phyloP scores from a whole-genome alignment of 345 rosid species.

The Salix brachista region DNA sequence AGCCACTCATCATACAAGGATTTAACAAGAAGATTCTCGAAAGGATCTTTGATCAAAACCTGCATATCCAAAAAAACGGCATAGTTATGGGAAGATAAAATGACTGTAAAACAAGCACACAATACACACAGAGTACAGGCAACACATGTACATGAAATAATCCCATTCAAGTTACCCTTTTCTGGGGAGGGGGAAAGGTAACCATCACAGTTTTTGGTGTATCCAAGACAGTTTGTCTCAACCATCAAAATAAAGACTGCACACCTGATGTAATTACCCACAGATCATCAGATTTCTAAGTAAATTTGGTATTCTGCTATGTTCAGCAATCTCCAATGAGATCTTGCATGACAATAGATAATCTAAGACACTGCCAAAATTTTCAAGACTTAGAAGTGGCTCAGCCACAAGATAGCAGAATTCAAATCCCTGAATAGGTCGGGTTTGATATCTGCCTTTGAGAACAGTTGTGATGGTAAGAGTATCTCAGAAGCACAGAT shows the following conservation, averaged over 20 bases:
- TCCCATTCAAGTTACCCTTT: background rate
- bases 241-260: background rate
- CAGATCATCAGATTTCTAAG: background rate
- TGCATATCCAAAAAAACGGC: constrained; percentile 13
- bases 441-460: background rate
- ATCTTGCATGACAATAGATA: background rate
- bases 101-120: background rate
- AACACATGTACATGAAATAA: background rate
- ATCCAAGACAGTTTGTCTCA: background rate
- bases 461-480: background rate
- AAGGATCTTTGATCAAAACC: constrained; percentile 68
- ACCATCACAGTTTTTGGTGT: background rate
- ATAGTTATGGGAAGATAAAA: background rate
- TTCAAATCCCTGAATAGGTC: background rate
- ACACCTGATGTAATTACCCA: background rate
- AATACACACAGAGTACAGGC: background rate
- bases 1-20: constrained; percentile 79
- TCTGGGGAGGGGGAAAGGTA: background rate
- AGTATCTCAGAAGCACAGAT: background rate
- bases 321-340: background rate
- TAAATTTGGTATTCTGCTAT: background rate
- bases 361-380: background rate
- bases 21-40: constrained; percentile 62
- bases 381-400: background rate
- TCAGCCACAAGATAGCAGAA: background rate